Base-by-base conservation (phyloP, 441 rosid genomes). In the Francoa sonchifolia region DNA sequence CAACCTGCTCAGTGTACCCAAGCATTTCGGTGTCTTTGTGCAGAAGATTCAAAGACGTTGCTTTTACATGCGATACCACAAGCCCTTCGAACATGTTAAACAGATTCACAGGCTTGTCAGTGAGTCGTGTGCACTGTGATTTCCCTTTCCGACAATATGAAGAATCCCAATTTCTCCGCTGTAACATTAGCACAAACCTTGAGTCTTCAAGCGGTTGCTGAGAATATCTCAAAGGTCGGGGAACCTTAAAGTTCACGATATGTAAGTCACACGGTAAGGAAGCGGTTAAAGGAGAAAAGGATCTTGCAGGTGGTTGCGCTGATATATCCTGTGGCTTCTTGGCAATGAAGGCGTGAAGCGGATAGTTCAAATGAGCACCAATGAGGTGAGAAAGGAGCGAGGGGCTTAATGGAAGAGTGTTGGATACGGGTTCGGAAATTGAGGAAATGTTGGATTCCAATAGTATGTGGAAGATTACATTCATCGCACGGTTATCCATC, bases 211-310 rank as follows among this genome's bases (percentile, higher is more conserved):
- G 61, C 22, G 52, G 33, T 42, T 57, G 79, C 60, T 66, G 85
- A 48, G 83, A 65, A 51, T 68, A 82, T 44, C 78, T 82, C 20
- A 74, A 57, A 16, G 80, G 90, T 58, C 79, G 71, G 2, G 90
- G 85, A 36, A 82, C 94, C 62, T 90, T 90, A 15, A 90, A 69
- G 59, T 69, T 80, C 44, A 90, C 94, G 2, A 90, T 62, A 59
- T 86, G 99, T 49, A 90, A 48, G 55, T 86, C 96, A 50, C 99
- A 90, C 0, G 96, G 99, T 44, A 82, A 54, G 32, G 90, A 57
- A 57, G 70, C 61, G 40, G 85, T 61, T 55, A 90, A 54, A 59
- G 99, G 90, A 34, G 95, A 66, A 59, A 86, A 81, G 1, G 80
- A 50, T 58, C 68, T 58, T 1, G 65, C 45, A 1, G 63, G 63